phyloP scores from a whole-genome alignment of 192 early-diverging fungal genomes.

The Chytriomyces sp. region DNA sequence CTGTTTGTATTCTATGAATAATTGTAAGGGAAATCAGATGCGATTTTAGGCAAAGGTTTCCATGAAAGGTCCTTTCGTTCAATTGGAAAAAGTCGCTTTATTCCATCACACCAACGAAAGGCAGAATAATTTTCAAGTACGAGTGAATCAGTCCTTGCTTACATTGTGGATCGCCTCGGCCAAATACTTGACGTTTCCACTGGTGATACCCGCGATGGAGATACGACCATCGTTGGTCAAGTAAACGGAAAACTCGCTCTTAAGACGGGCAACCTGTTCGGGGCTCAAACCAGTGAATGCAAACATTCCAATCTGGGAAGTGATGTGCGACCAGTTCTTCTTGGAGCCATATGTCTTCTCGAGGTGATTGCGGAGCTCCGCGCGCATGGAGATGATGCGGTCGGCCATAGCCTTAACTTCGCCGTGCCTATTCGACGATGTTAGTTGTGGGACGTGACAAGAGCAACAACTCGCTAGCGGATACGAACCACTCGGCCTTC shows the following conservation, averaged over 20 bases:
- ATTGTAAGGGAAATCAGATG: too few relatives aligned
- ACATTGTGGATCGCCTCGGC: constrained; percentile 95
- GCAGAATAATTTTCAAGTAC: too few relatives aligned
- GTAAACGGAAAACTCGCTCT: constrained; percentile 86
- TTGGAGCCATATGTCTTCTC: constrained; percentile 80
- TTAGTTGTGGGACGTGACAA: constrained; percentile 3
- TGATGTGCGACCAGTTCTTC: constrained; percentile 89
- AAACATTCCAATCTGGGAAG: constrained; percentile 96
- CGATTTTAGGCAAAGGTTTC: too few relatives aligned
- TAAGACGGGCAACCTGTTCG: constrained; percentile 84
- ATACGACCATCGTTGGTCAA: constrained; percentile 94
- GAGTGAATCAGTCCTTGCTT: constrained; percentile 80
- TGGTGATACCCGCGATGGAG: constrained; percentile 94
- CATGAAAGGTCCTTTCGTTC: too few relatives aligned
- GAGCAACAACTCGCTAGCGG: neutral
- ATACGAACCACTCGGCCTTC: constrained; percentile 74
- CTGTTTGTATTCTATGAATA: too few relatives aligned
- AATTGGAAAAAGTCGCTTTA: too few relatives aligned
- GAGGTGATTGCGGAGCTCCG: constrained; percentile 72
- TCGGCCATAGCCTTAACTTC: constrained; percentile 98
- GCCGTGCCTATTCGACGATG: constrained; percentile 43
- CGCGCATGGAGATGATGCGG: constrained; percentile 94
- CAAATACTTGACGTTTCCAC: constrained; percentile 91
- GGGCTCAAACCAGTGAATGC: constrained; percentile 91
- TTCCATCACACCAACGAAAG: too few relatives aligned